Conservation (phyloP, 352 stramenopile genomes). For the Globisporangium recalcitrans region DNA sequence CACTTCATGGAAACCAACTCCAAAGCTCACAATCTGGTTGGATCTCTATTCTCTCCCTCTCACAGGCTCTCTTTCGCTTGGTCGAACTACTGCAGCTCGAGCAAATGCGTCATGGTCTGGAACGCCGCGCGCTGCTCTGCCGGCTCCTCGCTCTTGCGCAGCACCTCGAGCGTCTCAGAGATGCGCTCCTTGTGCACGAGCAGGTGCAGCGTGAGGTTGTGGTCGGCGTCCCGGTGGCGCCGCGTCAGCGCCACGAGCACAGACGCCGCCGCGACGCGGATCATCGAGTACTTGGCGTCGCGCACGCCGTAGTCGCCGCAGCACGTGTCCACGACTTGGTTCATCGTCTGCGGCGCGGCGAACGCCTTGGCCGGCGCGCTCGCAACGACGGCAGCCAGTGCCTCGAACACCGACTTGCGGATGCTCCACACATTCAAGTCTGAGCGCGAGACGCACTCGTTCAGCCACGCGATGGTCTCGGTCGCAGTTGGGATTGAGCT, state of each 20-base stretch:
- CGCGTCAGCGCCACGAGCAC: conserved; percentile 42
- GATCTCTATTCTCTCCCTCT: too few relatives aligned
- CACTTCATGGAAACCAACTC: background rate
- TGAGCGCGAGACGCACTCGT: conserved; percentile 25
- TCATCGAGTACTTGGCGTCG: conserved; percentile 67
- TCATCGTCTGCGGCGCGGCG: conserved; percentile 22
- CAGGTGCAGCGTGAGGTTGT: conserved; percentile 36
- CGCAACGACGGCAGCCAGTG: conserved; percentile 29
- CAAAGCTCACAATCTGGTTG: too few relatives aligned
- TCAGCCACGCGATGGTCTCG: conserved; percentile 52
- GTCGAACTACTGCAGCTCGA: conserved; percentile 25
- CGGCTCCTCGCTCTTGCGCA: conserved; percentile 50
- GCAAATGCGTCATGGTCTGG: conserved; percentile 37
- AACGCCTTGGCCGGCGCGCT: conserved; percentile 24
- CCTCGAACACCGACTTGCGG: conserved; percentile 47
- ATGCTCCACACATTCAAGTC: conserved; percentile 65
- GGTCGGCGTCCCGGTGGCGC: conserved; percentile 21
- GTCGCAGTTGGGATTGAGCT: conserved; percentile 5
- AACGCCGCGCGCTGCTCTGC: conserved; percentile 58
- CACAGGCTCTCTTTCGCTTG: too few relatives aligned
- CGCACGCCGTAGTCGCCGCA: conserved; percentile 50
- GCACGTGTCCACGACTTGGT: conserved; percentile 35
- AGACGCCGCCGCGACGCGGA: conserved; percentile 52
- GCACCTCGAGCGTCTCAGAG: conserved; percentile 30
- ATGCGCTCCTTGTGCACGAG: conserved; percentile 48